Base-by-base conservation (phyloP, 345 rosid species). In the Dovyalis caffra region DNA sequence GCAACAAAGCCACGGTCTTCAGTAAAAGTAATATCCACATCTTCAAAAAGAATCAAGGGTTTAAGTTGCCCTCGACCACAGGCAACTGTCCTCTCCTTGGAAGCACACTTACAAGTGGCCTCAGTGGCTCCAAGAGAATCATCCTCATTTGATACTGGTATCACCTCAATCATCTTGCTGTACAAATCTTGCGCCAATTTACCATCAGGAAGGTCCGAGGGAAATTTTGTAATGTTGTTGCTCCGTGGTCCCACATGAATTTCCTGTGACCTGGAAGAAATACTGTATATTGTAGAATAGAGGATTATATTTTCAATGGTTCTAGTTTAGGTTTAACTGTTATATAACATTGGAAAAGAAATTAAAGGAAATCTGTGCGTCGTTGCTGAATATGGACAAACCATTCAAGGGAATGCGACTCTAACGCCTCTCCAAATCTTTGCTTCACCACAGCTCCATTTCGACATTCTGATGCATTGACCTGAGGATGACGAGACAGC, bases 1-100 rank as follows among this genome's bases (percentile, higher is more conserved):
- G 90, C 75, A 64, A 91, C 72, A 77, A 95, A 88, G 82, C 99
- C 99, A 80, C 95, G 95, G 78, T 95, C 99, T 78, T 95, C 98
- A 38, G 89, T 83, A 72, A 91, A 93, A 75, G 76, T 71, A 76
- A 95, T 79, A 81, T 95, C 98, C 70, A 95, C 97, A 83, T 95
- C 99, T 85, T 95, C 99, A 61, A 95, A 88, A 74, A 95, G 92
- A 83, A 93, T 88, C 80, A 95, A 87, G 68, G 90, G 85, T 81
- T 86, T 91, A 73, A 86, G 68, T 76, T 80, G 86, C 69, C 74
- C 78, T 80, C 45, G 81, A 70, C 77, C 77, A 76, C 49, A 74
- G 62, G 78, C 78, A 78, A 32, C 29, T 62, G 69, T 68, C 63
- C 64, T 74, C 38, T 81, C 86, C 67, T 66, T 84, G 66, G 67